Base-by-base conservation (phyloP, 192 early-diverging fungal genomes). In the Backusella parvicylindrica region DNA sequence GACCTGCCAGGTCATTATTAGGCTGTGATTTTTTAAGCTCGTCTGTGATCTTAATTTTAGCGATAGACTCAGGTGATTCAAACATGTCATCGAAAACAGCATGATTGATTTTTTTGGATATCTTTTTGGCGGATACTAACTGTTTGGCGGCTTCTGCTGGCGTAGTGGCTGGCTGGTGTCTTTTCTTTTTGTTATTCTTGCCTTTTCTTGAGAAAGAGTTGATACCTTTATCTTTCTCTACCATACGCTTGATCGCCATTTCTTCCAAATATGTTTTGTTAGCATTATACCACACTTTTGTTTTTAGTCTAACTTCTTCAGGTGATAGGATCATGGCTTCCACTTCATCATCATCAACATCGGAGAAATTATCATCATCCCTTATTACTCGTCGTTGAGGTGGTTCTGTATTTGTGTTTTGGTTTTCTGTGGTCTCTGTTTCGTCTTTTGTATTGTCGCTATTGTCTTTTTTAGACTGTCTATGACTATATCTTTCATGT, bases 101-200 rank as follows among this genome's bases (percentile, higher is more conserved):
- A 71, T 96, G 94, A 80, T 97, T 97, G 78, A 98, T 96, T 77
- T 97, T 96, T 70, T 95, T 95, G 18, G 97, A 97, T 70, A 94
- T 79, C 40, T 88, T 81, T 68, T 93, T 95, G 41, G 87, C 83
- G 9, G 87, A 81, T 30, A 97, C 73, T 50, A 97, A 79, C 40
- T 90, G 90, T 71, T 89, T 86, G 16, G 93, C 89, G 2, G 96
- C 94, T 77, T 98, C 95, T 7, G 90, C 83, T 21, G 93, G 89
- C 6, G 92, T 89, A 23, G 88, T 77, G 1, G 88, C 83, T 0
- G 83, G 76, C 4, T 81, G 72, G 3, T 73, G 33, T n/a, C 64
- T 53, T 40, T 71, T 74, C 18, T 71, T 64, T 73, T 88, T 87
- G 6, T 68, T 53, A 56, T 82, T 81, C 76, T 86, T 38, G 82